Conservation (phyloP, 805 yeast genomes). For the Yamadazyma akitaensis region DNA sequence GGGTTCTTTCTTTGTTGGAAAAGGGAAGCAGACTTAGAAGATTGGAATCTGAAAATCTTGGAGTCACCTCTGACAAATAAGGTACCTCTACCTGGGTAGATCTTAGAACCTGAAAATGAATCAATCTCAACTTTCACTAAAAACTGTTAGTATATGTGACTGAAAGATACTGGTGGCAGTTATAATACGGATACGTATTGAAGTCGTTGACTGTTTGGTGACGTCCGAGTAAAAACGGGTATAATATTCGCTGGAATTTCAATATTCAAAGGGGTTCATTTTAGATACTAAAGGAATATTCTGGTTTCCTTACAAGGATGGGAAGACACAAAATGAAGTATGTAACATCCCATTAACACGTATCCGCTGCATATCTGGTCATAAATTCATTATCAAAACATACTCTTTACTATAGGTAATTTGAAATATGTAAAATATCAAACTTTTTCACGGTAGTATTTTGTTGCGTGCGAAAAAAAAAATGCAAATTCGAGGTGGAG, state of each 20-base stretch:
- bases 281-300: too few species aligned
- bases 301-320: too few species aligned
- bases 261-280: background rate
- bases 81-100: conserved; percentile 99
- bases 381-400: conserved; percentile 3
- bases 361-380: background rate
- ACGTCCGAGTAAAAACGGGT: background rate
- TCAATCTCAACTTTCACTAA: conserved; percentile 98
- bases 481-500: background rate
- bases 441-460: conserved; percentile 9
- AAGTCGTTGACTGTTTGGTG: background rate
- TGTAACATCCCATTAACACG: background rate
- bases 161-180: background rate
- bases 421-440: conserved; percentile 10
- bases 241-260: background rate
- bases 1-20: conserved; percentile 99
- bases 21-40: conserved; percentile 95
- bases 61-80: conserved; percentile 99
- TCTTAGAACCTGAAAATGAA: conserved; percentile 98
- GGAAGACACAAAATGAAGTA: background rate
- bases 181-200: background rate
- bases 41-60: conserved; percentile 98
- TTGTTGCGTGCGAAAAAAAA: conserved; percentile 8
- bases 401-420: conserved; percentile 8
- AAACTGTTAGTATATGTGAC: conserved; percentile 27